Percentiles rank a stretch among this genome's conserved stretches.
Conservation (phyloP, 768 basidiomycete genomes). For the Naganishia onofrii region DNA sequence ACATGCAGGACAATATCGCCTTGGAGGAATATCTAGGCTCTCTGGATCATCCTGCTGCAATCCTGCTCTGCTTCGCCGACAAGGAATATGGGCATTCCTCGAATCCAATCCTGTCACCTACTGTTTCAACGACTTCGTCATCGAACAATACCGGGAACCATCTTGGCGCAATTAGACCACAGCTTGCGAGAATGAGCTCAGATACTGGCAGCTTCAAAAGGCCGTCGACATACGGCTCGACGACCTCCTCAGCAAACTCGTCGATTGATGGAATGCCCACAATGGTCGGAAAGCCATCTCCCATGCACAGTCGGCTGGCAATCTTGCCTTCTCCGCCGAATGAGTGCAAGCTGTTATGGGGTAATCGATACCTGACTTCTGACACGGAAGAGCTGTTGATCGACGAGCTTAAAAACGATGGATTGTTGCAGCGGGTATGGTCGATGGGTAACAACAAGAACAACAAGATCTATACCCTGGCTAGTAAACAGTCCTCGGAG, state of each 20-base stretch:
- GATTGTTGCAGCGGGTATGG: background rate
- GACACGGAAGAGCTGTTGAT: background rate
- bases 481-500: constrained; percentile 3
- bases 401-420: background rate
- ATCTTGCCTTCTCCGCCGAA: background rate
- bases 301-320: background rate
- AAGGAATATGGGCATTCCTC: background rate
- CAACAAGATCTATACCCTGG: background rate
- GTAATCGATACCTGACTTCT: constrained; percentile 1
- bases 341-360: constrained; percentile 6
- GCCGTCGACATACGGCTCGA: constrained; percentile 19
- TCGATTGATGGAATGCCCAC: background rate
- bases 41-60: background rate
- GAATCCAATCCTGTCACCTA: background rate
- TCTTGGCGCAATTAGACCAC: background rate
- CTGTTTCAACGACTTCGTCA: background rate
- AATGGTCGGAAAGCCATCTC: background rate
- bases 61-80: background rate
- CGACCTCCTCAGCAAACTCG: background rate
- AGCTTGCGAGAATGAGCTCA: background rate
- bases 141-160: background rate
- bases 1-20: background rate
- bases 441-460: background rate
- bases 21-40: constrained; percentile 1
- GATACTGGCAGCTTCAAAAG: background rate